These are phyloP conservation scores for Hypsizygus ulmarius DNA, from an alignment of 1,284 basidiomycete species.

Conservation along the genomic window DNA sequence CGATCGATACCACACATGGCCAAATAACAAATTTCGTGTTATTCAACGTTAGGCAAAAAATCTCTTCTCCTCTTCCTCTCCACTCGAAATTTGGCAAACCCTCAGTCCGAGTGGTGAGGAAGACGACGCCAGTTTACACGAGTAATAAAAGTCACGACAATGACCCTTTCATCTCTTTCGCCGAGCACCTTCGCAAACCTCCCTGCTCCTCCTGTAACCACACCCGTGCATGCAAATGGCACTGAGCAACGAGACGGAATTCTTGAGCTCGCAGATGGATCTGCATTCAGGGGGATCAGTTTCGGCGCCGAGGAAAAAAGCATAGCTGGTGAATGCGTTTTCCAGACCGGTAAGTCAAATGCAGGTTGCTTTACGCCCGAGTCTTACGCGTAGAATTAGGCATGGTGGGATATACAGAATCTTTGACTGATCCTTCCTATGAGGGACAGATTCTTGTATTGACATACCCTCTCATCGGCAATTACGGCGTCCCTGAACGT, in stretches of 20 bases:
- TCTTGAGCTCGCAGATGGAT: constrained; percentile 90
- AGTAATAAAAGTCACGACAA: constrained; percentile 23
- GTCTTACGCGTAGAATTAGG: constrained; percentile 47
- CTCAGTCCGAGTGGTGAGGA: constrained; percentile 54
- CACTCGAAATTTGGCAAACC: constrained; percentile 34
- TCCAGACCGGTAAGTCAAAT: constrained; percentile 87
- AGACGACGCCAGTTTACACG: constrained; percentile 36
- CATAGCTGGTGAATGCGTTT: constrained; percentile 97
- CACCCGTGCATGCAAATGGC: constrained; percentile 34
- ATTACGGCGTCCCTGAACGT: constrained; percentile 96
- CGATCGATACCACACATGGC: constrained; percentile 15
- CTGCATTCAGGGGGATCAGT: constrained; percentile 85
- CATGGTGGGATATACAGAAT: constrained; percentile 99
- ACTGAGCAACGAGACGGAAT: constrained; percentile 54
- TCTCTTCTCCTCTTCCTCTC: constrained; percentile 42
- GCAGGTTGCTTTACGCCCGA: constrained; percentile 12
- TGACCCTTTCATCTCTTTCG: constrained; percentile 28
- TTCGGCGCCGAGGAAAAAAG: constrained; percentile 94
- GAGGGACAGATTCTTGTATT: constrained; percentile 97
- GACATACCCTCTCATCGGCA: constrained; percentile 96
- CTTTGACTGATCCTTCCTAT: constrained; percentile 98
- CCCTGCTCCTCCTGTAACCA: constrained; percentile 54
- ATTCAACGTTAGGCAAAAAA: constrained; percentile 31
- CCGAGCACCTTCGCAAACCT: constrained; percentile 39
- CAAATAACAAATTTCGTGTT: constrained; percentile 35